Evolutionary conservation across 1,284 basidiomycete genomes (phyloP), one percentile per base, ranked within the genome.

Genomic region (Microbotryum intermedium): DNA sequence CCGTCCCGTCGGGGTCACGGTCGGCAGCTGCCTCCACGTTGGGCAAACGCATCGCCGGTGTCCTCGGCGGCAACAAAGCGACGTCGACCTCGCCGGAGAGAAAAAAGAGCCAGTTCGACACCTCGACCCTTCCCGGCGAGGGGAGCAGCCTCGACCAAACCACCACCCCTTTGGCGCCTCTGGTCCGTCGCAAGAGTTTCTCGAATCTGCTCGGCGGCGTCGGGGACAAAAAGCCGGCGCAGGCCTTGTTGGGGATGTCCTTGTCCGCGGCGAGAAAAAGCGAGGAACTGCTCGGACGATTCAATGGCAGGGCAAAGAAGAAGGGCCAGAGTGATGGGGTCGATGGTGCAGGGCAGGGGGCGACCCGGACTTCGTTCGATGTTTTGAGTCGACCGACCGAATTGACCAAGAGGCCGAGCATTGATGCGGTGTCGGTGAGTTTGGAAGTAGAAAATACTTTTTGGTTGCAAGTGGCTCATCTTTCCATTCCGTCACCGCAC

Each of bases 361-460:
- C 50, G 8, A 30, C 13, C 18, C n/a, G 50, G 28, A 49, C 54
- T 34, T 61, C 59, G 26, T 62, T 67, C 7, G 66, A 67, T 42
- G 10, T 58, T 26, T 30, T 67, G 42, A 59, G 48, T 3, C 55
- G 53, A 9, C 48, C 50, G 34, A 46, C 34, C 30, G 47, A 53
- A 6, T 13, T 61, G 7, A 21, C 59, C 18, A 50, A 59, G 21
- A 39, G 55, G 21, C 61, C 62, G 6, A 65, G 66, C 30, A 62
- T 55, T 21, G 66, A 67, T 18, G 53, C 65, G 20, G 54, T 65
- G 2, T 55, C 62, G 2, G 66, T 67, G 47, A 30, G 65, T 57
- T 20, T 3, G 13, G 34, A 16, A 30, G 6, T 30, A 5, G 29
- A 10, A 30, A 6, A 30, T 5, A 6, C 29, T 10, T 6, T 30